A percentile compares a stretch with the other conserved stretches of the same genome.
Evolutionary conservation across 176 grass and related monocot species (phyloP).

Genomic region (Miscanthus lutarioriparius): DNA sequence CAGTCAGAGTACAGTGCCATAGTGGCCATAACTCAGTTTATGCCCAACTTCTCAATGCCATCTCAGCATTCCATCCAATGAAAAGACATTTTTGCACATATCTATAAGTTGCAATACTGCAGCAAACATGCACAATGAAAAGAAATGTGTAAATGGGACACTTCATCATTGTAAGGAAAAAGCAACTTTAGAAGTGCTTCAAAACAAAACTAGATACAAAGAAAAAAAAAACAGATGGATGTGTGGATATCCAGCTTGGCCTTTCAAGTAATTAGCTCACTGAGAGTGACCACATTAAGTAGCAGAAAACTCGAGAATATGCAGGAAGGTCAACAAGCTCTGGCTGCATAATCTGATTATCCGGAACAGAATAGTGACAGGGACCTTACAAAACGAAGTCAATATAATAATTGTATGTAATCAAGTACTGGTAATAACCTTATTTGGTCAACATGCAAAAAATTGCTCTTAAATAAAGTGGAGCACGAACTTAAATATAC

Average conservation of each 20-base stretch:
- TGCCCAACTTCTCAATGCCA: not conserved
- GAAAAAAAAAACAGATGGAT: not conserved
- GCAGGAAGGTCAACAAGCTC: constrained; percentile 29
- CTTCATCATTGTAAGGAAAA: not conserved
- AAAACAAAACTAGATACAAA: not conserved
- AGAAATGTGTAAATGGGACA: not conserved
- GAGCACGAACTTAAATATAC: not conserved
- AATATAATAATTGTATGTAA: not conserved
- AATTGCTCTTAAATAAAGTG: not conserved
- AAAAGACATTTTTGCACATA: not conserved
- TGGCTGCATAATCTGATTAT: not conserved
- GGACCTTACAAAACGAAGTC: not conserved
- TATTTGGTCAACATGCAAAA: constrained; percentile 1
- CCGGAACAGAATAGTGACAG: not conserved
- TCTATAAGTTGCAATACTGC: not conserved
- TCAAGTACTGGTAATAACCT: not conserved
- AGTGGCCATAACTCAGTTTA: not conserved
- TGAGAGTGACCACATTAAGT: constrained; percentile 33
- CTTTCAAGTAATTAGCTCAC: constrained; percentile 35
- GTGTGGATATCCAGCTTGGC: not conserved
- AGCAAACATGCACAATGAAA: not conserved
- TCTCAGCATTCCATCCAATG: not conserved
- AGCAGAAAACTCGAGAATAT: constrained; percentile 4
- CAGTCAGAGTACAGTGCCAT: not conserved
- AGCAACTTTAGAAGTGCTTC: not conserved